These are phyloP conservation scores for Brasenia schreberi DNA, from an alignment of 164 flowering plant genomes.

Conservation along the genomic window DNA sequence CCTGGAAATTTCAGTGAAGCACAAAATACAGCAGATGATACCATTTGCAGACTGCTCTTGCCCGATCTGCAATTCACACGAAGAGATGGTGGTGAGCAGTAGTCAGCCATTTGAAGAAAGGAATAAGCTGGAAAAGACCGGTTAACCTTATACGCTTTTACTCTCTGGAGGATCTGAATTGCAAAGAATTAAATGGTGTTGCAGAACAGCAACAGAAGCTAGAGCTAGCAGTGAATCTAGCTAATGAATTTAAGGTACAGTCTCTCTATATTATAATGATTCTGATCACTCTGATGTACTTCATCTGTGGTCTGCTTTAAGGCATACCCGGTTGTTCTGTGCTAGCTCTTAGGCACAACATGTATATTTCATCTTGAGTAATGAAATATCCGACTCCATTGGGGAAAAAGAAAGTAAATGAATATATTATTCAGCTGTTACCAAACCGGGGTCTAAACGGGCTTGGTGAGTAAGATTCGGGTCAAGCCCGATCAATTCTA, in stretches of 20 bases:
- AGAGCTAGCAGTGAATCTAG: background rate
- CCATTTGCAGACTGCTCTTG: background rate
- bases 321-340: too few species aligned
- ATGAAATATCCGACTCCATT: too few species aligned
- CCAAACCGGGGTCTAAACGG: too few species aligned
- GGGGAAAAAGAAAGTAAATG: too few species aligned
- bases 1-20: background rate
- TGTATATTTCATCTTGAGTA: too few species aligned
- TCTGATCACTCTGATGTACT: background rate
- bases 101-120: background rate
- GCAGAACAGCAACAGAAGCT: background rate
- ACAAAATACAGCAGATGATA: background rate
- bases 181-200: background rate
- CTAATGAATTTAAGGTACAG: background rate
- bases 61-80: background rate
- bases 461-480: too few species aligned
- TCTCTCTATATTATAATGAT: background rate
- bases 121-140: background rate
- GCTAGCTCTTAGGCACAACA: too few species aligned
- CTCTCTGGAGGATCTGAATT: constrained; percentile 1
- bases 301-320: background rate
- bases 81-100: too few species aligned
- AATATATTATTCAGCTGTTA: too few species aligned
- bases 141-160: constrained; percentile 1
- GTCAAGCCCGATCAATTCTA: too few species aligned